Percentiles rank a stretch among this genome's conserved stretches.
phyloP scores from a whole-genome alignment of 2,329 filamentous ascomycete species.

The Aspergillus viridinutans region DNA sequence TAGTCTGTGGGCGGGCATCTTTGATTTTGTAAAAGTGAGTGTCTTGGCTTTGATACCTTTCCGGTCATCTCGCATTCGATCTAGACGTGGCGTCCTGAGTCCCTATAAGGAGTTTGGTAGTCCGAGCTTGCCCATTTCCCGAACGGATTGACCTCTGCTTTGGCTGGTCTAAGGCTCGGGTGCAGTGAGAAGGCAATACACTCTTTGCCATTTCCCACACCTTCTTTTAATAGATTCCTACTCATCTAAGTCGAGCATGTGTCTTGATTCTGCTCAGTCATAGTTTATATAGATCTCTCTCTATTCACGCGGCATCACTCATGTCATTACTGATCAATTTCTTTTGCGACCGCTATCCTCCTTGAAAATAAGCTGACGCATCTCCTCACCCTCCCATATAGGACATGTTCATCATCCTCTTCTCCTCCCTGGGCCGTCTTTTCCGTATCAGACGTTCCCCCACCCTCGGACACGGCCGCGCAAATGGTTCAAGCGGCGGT shows the following conservation, averaged over 20 bases:
- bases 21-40: conserved; percentile 76
- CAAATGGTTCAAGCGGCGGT: conserved; percentile 24
- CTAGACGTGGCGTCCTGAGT: conserved; percentile 17
- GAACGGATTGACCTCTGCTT: conserved; percentile 31
- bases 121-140: conserved; percentile 27
- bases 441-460: conserved; percentile 34
- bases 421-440: conserved; percentile 41
- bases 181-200: conserved; percentile 6
- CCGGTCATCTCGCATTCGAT: conserved; percentile 25
- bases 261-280: background rate
- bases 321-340: background rate
- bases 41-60: conserved; percentile 36
- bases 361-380: background rate
- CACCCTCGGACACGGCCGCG: conserved; percentile 31
- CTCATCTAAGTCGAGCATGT: conserved; percentile 5
- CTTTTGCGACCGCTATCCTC: background rate
- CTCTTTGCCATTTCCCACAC: conserved; percentile 6
- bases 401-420: conserved; percentile 47
- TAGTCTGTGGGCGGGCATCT: conserved; percentile 82
- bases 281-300: conserved; percentile 5
- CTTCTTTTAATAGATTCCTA: conserved; percentile 1
- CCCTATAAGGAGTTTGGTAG: conserved; percentile 21
- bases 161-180: conserved; percentile 21
- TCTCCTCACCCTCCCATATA: conserved; percentile 19
- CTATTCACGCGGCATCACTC: background rate